These are phyloP conservation scores for Eimeria mitis DNA, from an alignment of 169 alveolate genomes.

Conservation along the genomic window DNA sequence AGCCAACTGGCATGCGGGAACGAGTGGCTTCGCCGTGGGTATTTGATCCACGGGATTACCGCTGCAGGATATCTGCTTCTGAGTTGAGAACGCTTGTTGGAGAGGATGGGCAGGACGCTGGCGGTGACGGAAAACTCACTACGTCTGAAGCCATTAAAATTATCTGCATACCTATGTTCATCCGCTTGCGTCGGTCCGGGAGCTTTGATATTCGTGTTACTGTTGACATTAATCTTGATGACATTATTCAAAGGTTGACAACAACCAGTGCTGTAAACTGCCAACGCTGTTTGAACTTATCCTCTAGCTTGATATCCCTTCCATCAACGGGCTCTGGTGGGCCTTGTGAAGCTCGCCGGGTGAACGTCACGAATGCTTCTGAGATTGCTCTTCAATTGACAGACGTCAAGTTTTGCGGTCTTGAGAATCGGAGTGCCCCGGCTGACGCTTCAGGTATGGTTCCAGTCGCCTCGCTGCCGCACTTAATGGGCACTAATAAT, in stretches of 20 bases:
- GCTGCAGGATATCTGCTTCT: background rate
- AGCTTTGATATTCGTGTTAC: slow-evolving; percentile 45
- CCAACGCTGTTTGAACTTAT: slow-evolving; percentile 29
- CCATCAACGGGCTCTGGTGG: slow-evolving; percentile 29
- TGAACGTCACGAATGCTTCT: slow-evolving; percentile 46
- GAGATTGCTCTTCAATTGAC: slow-evolving; percentile 16
- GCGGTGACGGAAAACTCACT: background rate
- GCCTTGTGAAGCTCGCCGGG: slow-evolving; percentile 48
- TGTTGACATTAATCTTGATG: slow-evolving; percentile 40
- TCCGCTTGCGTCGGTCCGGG: slow-evolving; percentile 73
- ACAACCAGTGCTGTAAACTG: slow-evolving; percentile 52
- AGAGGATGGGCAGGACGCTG: background rate
- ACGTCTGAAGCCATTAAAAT: background rate
- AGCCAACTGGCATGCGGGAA: slow-evolving; percentile 3
- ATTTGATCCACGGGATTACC: slow-evolving; percentile 40
- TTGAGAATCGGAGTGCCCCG: background rate
- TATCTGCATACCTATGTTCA: slow-evolving; percentile 44
- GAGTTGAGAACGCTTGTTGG: slow-evolving; percentile 33
- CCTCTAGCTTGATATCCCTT: slow-evolving; percentile 22
- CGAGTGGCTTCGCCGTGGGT: slow-evolving; percentile 20
- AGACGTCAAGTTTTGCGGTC: background rate
- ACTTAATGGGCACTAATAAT: background rate
- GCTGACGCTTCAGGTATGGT: slow-evolving; percentile 7
- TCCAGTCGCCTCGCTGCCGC: background rate
- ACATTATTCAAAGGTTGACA: slow-evolving; percentile 49